Evolutionary conservation across 2,329 filamentous ascomycete genomes (phyloP).

Genomic region (Cylindrodendrum hubeiense): DNA sequence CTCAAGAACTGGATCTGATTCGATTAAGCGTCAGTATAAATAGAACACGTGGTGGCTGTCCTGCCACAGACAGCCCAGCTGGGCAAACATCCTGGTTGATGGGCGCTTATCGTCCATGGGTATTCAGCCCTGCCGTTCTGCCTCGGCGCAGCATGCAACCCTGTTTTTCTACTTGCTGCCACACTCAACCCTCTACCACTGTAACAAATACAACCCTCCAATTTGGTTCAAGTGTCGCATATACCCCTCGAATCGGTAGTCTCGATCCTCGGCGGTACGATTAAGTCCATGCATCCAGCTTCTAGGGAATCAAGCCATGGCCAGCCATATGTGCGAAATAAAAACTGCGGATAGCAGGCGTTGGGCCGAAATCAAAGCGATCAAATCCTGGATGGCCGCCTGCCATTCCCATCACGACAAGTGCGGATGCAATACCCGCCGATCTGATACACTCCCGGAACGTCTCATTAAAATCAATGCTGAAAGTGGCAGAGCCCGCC

Average conservation of each 20-base stretch:
- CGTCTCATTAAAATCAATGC: not conserved
- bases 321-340: not conserved
- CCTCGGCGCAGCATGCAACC: not conserved
- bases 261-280: not conserved
- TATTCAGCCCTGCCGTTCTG: not conserved
- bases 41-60: too few species aligned
- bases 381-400: slow-evolving; percentile 2
- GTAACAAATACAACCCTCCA: not conserved
- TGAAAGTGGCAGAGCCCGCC: not conserved
- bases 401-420: not conserved
- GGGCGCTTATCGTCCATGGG: not conserved
- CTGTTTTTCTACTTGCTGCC: not conserved
- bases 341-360: not conserved
- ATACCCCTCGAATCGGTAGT: not conserved
- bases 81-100: not conserved
- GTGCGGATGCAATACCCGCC: not conserved
- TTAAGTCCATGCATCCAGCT: not conserved
- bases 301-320: not conserved
- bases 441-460: not conserved
- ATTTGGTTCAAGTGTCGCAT: not conserved
- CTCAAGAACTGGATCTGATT: too few species aligned
- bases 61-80: too few species aligned
- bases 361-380: not conserved
- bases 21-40: too few species aligned
- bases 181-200: not conserved